Percentiles rank a stretch among this genome's conserved stretches.
These are phyloP conservation scores for Colletotrichum liaoningense DNA, from an alignment of 2,329 filamentous ascomycete genomes.

Conservation along the genomic window DNA sequence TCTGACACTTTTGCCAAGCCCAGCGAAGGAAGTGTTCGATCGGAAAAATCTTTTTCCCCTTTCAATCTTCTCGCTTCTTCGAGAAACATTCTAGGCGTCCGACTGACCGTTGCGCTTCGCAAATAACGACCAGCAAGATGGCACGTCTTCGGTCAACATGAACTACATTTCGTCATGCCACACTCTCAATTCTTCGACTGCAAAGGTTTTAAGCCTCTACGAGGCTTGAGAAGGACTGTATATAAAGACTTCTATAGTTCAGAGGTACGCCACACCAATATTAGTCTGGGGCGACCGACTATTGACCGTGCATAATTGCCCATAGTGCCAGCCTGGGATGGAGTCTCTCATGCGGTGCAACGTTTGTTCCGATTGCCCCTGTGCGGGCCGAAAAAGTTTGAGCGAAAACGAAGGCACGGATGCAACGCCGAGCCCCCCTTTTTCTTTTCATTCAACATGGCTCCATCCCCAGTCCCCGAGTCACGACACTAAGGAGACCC, in stretches of 20 bases:
- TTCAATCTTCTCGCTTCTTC: no score
- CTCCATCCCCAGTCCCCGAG: not conserved
- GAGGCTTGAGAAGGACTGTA: no score
- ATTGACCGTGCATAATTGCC: not conserved
- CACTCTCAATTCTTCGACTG: no score
- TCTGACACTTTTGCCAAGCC: no score
- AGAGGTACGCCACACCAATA: not conserved
- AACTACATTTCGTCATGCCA: no score
- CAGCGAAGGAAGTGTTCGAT: no score
- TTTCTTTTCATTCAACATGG: not conserved
- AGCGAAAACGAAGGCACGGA: not conserved
- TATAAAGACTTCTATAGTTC: not conserved
- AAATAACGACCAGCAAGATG: no score
- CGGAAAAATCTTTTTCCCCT: no score
- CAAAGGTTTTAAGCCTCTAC: accelerated
- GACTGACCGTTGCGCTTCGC: no score
- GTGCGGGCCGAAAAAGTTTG: not conserved
- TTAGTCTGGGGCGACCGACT: not conserved
- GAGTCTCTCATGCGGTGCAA: not conserved
- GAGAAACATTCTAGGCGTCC: no score
- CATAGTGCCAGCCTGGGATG: not conserved
- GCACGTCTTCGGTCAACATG: no score
- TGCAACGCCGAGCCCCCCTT: not conserved
- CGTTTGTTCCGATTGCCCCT: not conserved
- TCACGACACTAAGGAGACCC: not conserved